Percentiles rank a stretch among this genome's conserved stretches.
Conservation (phyloP, 2,329 filamentous ascomycete genomes). For the Chlorencoelia australis region DNA sequence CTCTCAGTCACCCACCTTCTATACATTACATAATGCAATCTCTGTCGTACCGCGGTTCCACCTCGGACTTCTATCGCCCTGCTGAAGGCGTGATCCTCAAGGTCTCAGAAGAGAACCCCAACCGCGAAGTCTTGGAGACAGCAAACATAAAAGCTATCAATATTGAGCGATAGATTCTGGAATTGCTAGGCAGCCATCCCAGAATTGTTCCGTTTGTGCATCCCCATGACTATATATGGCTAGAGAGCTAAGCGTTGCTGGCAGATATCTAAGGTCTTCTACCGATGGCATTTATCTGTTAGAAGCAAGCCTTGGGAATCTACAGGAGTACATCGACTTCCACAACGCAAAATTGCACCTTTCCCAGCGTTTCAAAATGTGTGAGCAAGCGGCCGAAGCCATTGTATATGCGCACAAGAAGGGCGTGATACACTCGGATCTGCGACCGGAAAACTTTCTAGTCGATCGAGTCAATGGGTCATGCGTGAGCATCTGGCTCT, state of each 20-base stretch:
- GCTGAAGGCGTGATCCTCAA: constrained; percentile 6
- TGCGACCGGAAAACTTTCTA: constrained; percentile 4
- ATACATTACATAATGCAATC: constrained; percentile 8
- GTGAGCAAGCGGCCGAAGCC: constrained; percentile 1
- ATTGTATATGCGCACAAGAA: constrained; percentile 1
- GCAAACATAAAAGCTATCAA: constrained; percentile 5
- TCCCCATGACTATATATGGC: constrained; percentile 1
- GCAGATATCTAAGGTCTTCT: constrained; percentile 1
- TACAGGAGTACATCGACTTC: background rate
- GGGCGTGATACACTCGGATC: constrained; percentile 6
- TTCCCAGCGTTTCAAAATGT: constrained; percentile 1
- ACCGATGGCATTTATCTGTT: background rate
- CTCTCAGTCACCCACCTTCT: too few relatives aligned
- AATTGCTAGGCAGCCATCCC: constrained; percentile 5
- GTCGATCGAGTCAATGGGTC: background rate
- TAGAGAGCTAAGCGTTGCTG: constrained; percentile 2
- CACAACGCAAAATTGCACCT: background rate
- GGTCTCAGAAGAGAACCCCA: constrained; percentile 9
- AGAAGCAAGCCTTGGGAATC: constrained; percentile 1
- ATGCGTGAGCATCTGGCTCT: constrained; percentile 6
- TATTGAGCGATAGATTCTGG: constrained; percentile 3
- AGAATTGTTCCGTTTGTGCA: constrained; percentile 7
- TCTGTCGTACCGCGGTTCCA: constrained; percentile 7
- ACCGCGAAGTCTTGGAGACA: constrained; percentile 7
- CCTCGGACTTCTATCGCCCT: constrained; percentile 9